Conservation (phyloP, 768 basidiomycete species). For the Auriscalpium orientale region DNA sequence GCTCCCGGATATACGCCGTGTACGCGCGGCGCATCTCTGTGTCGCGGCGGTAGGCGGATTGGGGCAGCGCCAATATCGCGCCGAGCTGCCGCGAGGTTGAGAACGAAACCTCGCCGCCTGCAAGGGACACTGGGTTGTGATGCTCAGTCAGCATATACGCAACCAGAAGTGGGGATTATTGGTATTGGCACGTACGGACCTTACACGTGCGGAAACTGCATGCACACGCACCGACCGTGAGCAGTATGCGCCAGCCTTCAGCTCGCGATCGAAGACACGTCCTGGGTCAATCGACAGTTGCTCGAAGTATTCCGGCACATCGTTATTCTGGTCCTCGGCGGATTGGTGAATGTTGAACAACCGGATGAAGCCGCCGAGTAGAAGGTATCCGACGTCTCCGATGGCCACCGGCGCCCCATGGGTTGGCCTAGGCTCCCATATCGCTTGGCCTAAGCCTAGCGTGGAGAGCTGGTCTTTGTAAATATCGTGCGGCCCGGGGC, state of each 20-base stretch:
- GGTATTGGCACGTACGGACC: neutral
- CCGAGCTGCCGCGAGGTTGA: conserved; percentile 5
- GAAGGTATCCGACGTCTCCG: conserved; percentile 15
- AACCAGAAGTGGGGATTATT: too few species aligned
- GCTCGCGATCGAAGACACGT: neutral
- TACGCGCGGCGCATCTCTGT: neutral
- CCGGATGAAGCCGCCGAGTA: conserved; percentile 13
- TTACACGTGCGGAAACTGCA: neutral
- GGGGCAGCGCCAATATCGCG: conserved; percentile 3
- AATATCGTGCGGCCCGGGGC: conserved; percentile 1
- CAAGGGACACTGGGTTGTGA: neutral
- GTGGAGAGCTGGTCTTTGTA: conserved; percentile 9
- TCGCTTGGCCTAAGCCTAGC: conserved; percentile 5
- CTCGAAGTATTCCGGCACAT: conserved; percentile 6
- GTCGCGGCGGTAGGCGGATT: neutral
- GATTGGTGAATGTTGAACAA: conserved; percentile 14
- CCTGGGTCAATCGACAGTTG: neutral
- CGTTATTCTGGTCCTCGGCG: neutral
- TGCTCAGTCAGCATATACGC: neutral
- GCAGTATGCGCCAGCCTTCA: neutral
- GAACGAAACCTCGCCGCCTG: neutral
- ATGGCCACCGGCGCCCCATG: conserved; percentile 9
- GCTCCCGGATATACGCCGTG: conserved; percentile 8
- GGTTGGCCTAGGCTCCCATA: conserved; percentile 14
- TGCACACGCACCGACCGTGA: conserved; percentile 1